A percentile compares a stretch with the other conserved stretches of the same genome.
phyloP scores from a whole-genome alignment of 1,284 basidiomycete species.

The Cutaneotrichosporon sp. region DNA sequence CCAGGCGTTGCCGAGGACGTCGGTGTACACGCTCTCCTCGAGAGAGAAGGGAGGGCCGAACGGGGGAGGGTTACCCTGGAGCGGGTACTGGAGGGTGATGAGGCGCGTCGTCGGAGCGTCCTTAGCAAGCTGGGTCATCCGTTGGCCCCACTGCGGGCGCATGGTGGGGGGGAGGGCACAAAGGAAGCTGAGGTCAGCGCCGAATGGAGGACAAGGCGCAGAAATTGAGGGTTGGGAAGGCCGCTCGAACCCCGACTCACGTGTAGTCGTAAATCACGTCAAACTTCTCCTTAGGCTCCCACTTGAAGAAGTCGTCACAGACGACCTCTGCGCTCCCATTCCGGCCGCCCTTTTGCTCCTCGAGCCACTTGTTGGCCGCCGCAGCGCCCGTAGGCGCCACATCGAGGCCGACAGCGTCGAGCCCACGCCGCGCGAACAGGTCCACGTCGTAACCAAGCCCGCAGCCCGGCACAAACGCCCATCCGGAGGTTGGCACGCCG shows the following conservation, averaged over 20 bases:
- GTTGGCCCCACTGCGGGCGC: conserved; percentile 57
- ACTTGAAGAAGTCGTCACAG: conserved; percentile 57
- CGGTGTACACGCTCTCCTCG: conserved; percentile 57
- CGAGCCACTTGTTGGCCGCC: conserved; percentile 53
- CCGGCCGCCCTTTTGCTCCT: conserved; percentile 19
- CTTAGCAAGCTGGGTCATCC: conserved; percentile 58
- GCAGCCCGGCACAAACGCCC: conserved; percentile 66
- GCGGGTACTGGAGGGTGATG: conserved; percentile 57
- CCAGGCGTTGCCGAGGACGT: conserved; percentile 53
- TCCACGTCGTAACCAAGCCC: conserved; percentile 68
- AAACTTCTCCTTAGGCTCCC: conserved; percentile 50
- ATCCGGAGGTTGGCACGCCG: conserved; percentile 55
- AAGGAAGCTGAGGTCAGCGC: conserved; percentile 57
- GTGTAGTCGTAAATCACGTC: conserved; percentile 65
- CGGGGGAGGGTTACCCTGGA: conserved; percentile 33
- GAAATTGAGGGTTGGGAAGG: background rate
- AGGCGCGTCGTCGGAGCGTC: conserved; percentile 55
- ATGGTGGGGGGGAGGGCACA: conserved; percentile 61
- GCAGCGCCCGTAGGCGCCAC: conserved; percentile 57
- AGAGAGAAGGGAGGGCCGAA: conserved; percentile 63
- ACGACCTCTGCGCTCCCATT: conserved; percentile 38
- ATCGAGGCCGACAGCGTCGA: conserved; percentile 57
- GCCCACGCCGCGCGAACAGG: conserved; percentile 54
- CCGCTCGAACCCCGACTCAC: conserved; percentile 47
- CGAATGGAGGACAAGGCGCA: background rate